Evolutionary conservation across 495 filamentous ascomycete genomes (phyloP), one percentile per base, ranked within the genome.

Genomic region (Lasiosphaeria hispida): DNA sequence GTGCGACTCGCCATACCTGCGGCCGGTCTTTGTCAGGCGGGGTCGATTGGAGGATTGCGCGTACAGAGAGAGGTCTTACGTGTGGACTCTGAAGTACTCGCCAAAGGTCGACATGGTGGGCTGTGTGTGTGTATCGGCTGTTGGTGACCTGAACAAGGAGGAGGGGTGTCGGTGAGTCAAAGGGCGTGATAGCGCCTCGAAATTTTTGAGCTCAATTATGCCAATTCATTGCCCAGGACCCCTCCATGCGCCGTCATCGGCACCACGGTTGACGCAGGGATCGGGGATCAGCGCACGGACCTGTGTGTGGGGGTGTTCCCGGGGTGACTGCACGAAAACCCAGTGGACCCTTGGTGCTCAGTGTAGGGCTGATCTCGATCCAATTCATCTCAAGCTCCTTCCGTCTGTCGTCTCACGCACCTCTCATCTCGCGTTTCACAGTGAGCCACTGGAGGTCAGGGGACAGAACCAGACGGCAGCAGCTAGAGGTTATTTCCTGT

Each of bases 31-130:
- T 48, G 47, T 58, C 47, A 55, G 69, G 35, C 18, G 7, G 17
- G 53, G 36, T 10, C 8, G 37, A 19, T 10, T 37, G 48, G 39
- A 7, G 49, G 10, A n/a, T n/a, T n/a, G n/a, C n/a, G n/a, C n/a
- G n/a, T n/a, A n/a, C n/a, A n/a, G n/a, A 34, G 23, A 33, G 40
- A 13, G 51, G 9, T 79, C 86, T 66, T 81, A 94, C 89, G 90
- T 95, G 63, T 89, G 91, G 66, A 94, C 89, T 48, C 83, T 78
- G 75, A 92, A 96, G 71, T 86, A 80, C 17, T 89, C 77, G 59
- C 94, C 94, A 74, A 96, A 97, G 50, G 92, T 95, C 62, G 92
- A 97, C 91, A 96, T 95, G 40, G 34, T 71, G 62, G 14, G 23
- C 23, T 18, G 45, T 38, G 41, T 7, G 34, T 38, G 13, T 38